Percentiles rank a stretch among this genome's conserved stretches.
Conservation (phyloP, 441 rosid species). For the Adansonia madagascariensis region DNA sequence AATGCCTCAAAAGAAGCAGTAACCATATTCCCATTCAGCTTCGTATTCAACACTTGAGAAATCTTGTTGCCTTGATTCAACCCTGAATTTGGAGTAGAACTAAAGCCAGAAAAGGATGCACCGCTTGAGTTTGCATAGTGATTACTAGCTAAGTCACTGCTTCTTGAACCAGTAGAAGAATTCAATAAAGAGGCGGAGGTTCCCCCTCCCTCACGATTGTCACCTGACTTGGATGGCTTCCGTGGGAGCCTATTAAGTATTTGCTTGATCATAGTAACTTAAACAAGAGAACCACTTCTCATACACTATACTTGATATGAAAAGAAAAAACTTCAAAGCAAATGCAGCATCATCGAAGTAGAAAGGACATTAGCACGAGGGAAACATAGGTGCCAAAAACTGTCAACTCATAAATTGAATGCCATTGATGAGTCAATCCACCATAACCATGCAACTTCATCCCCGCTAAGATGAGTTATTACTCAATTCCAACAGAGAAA, state of each 20-base stretch:
- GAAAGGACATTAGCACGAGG: no score
- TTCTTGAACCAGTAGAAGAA: constrained; percentile 54
- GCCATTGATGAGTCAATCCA: constrained; percentile 19
- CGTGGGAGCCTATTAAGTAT: constrained; percentile 82
- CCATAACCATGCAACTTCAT: not conserved
- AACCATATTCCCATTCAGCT: constrained; percentile 55
- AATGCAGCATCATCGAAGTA: not conserved
- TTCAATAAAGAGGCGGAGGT: constrained; percentile 53
- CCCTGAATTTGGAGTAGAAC: constrained; percentile 42
- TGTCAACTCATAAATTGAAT: constrained; percentile 12
- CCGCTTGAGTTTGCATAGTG: constrained; percentile 39
- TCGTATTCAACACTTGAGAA: constrained; percentile 46
- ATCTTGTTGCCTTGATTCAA: constrained; percentile 51
- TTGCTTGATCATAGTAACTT: constrained; percentile 70
- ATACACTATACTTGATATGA: not conserved
- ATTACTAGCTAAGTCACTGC: constrained; percentile 43
- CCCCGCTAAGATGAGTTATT: not conserved
- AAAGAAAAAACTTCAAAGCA: constrained; percentile 21
- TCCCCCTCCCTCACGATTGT: constrained; percentile 54
- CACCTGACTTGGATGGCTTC: constrained; percentile 73
- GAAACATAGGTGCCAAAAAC: not conserved
- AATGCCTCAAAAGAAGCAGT: constrained; percentile 62
- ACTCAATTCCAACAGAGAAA: constrained; percentile 26
- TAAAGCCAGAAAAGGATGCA: constrained; percentile 35
- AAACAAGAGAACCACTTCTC: constrained; percentile 1